Evolutionary conservation across 2,329 filamentous ascomycete species (phyloP), one percentile per base, ranked within the genome.

Genomic region (Aspergillus sclerotialis): DNA sequence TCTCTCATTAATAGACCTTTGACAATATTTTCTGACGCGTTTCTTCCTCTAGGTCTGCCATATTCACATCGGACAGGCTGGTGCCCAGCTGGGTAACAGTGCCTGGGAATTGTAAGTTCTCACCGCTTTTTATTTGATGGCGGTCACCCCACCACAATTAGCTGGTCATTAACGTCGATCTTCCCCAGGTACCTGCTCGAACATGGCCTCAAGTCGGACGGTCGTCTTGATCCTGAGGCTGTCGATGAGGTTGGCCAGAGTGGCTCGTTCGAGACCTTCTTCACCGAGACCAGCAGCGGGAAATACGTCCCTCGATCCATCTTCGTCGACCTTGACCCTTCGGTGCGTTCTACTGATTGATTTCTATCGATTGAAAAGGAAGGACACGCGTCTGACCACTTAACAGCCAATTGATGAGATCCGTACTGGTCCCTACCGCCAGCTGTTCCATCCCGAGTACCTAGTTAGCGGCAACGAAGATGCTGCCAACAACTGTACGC

Each of bases 241-340:
- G 63, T 68, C 31, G 66, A 68, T 40, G 70, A 72, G 2, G 49
- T 72, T 33, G 67, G 66, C 38, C 69, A 74, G 40, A 64, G 65
- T 32, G 76, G 76, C 42, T 75, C 75, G 31, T 76, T 72, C 49
- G 75, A 80, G 49, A 81, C 76, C 40, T 81, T 81, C 63, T 82
- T 81, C 66, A 78, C 71, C 37, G 76, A 81, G 60, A 79, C 77
- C 23, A 65, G 69, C 46, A 69, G 56, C 50, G 76, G 76, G 49
- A 82, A 82, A 75, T 80, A 80, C 53, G 78, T 82, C 13, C 78
- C 78, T 39, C 73, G 78, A 40, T 79, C 76, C 37, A 78, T 82
- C 63, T 81, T 80, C 52, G 73, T 79, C 44, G 78, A 82, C 54
- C 63, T 82, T 40, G 78, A 82, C 54, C 78, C 78, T 15, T 78